Evolutionary conservation across 192 early-diverging fungal genomes (phyloP).

Genomic region (Gaertneriomyces sp.): DNA sequence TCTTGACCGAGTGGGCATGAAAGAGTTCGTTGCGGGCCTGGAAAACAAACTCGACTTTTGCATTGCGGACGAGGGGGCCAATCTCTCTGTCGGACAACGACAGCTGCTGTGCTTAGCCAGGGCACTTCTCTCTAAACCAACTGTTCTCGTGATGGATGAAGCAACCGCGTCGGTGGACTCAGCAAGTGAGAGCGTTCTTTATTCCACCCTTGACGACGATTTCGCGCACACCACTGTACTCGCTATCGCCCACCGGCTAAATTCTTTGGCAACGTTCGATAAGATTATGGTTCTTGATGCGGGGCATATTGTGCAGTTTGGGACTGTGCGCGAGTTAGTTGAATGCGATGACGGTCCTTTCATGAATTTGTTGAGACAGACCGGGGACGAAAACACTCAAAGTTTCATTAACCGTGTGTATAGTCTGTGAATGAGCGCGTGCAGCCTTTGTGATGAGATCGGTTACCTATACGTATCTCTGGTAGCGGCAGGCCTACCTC

Average conservation of each 20-base stretch:
- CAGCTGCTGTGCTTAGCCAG: slow-evolving; percentile 53
- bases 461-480: too few species aligned
- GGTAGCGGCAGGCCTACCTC: too few species aligned
- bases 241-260: slow-evolving; percentile 71
- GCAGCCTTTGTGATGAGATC: too few species aligned
- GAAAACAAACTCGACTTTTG: slow-evolving; percentile 59
- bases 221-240: slow-evolving; percentile 56
- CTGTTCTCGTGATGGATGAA: slow-evolving; percentile 59
- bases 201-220: slow-evolving; percentile 41
- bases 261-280: slow-evolving; percentile 44
- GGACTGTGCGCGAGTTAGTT: slow-evolving; percentile 68
- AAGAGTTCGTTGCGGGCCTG: slow-evolving; percentile 21
- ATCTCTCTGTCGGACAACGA: slow-evolving; percentile 76
- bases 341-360: slow-evolving; percentile 29
- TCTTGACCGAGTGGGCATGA: slow-evolving; percentile 54
- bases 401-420: neutral
- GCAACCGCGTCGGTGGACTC: slow-evolving; percentile 55
- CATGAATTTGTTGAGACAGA: slow-evolving; percentile 37
- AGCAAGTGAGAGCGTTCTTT: slow-evolving; percentile 69
- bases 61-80: slow-evolving; percentile 73
- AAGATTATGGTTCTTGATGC: slow-evolving; percentile 57
- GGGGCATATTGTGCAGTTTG: slow-evolving; percentile 78
- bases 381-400: slow-evolving; percentile 26
- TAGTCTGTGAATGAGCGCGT: too few species aligned
- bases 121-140: slow-evolving; percentile 45